Evolutionary conservation across 192 early-diverging fungal genomes (phyloP), one percentile per base, ranked within the genome.

Genomic region (Chytriomyces hyalinus): DNA sequence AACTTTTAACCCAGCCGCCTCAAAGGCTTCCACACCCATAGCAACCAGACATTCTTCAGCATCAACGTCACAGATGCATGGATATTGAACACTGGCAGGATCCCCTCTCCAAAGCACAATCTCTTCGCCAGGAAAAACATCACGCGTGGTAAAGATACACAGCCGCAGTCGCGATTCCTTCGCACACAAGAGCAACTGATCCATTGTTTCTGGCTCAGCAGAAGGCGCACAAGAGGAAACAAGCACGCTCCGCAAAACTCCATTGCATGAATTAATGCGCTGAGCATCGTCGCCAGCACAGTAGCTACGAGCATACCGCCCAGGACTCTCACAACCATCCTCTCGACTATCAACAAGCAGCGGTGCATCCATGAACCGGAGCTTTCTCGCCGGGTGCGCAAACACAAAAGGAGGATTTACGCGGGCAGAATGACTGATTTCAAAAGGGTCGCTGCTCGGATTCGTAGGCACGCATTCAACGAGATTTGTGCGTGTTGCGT

Each of bases 301-400:
- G 9, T 43, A 82, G 26, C 20, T 67, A 24, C 86, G 71, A 22
- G 84, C 82, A 63, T 63, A 85, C 44, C 84, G 36, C 22, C 84
- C 83, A 49, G 68, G 49, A 36, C 68, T 51, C 82, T 13, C 74
- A 13, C 15, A 13, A 28, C 79, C 82, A 49, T 43, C 60, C 15
- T 82, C 76, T n/a, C 86, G 24, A 22, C 80, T 62, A 73, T 87
- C 86, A 8, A 87, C 71, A 7, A 78, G 61, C 7, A 85, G n/a
- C n/a, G 36, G 45, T 1, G 24, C 15, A 24, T 36, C 8, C 10
- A 53, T 26, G 15, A 63, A 6, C 7, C 20, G 15, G 20, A 74
- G 4, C 8, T 28, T 47, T 22, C 59, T 36, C 49, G 62, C 75
- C 2, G 84, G 77, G 68, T 82, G 76, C 17, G 45, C 13, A 64